Conservation (phyloP, 2,329 filamentous ascomycete genomes). For the Cordyceps sp. region DNA sequence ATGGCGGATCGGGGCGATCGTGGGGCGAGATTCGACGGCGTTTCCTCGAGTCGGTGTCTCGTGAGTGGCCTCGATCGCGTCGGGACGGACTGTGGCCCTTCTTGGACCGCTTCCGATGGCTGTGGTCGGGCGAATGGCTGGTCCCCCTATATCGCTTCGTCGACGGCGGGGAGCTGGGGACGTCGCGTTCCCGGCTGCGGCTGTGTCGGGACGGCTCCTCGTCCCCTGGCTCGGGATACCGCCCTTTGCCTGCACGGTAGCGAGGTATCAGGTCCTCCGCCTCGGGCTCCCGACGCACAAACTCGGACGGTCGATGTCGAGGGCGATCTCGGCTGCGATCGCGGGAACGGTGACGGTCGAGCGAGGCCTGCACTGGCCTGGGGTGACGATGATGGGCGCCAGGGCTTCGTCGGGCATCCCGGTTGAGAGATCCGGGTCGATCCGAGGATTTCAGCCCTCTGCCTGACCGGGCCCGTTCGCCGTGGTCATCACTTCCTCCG, state of each 20-base stretch:
- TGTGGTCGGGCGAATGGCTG: slow-evolving; percentile 20
- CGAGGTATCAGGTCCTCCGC: slow-evolving; percentile 21
- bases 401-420: slow-evolving; percentile 13
- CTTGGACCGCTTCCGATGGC: slow-evolving; percentile 23
- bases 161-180: slow-evolving; percentile 18
- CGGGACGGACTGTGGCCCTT: slow-evolving; percentile 19
- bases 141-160: slow-evolving; percentile 25
- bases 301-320: slow-evolving; percentile 10
- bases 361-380: slow-evolving; percentile 15
- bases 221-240: slow-evolving; percentile 11
- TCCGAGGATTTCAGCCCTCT: slow-evolving; percentile 16
- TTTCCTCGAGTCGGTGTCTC: slow-evolving; percentile 15
- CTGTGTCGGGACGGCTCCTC: slow-evolving; percentile 16
- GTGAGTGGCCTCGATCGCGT: slow-evolving; percentile 21
- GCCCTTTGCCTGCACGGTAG: slow-evolving; percentile 16
- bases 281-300: slow-evolving; percentile 12
- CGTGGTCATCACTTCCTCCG: slow-evolving; percentile 18
- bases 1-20: slow-evolving; percentile 13
- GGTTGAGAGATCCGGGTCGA: slow-evolving; percentile 15
- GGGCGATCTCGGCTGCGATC: slow-evolving; percentile 19
- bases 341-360: slow-evolving; percentile 20
- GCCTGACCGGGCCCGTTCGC: slow-evolving; percentile 19
- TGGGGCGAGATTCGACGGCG: slow-evolving; percentile 16
- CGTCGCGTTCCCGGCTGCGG: slow-evolving; percentile 16
- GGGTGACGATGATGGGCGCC: slow-evolving; percentile 16